phyloP scores from a whole-genome alignment of 1,284 basidiomycete genomes.

The Rhodotorula sp. region DNA sequence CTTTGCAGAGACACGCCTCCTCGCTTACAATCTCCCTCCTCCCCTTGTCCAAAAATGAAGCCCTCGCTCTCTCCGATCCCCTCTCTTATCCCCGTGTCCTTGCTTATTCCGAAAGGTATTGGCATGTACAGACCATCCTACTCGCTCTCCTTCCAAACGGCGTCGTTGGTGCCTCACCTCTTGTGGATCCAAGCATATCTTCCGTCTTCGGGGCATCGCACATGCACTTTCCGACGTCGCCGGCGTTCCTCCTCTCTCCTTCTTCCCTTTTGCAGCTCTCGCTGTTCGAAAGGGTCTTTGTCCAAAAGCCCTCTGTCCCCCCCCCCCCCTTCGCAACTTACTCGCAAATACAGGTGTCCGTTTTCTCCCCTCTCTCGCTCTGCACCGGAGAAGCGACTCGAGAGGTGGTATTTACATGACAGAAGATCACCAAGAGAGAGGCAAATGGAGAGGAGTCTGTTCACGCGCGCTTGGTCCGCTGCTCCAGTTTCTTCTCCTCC shows the following conservation, averaged over 20 bases:
- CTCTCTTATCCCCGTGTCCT: neutral
- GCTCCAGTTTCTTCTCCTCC: slow-evolving; percentile 21
- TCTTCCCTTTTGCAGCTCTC: neutral
- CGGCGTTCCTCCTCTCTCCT: no score
- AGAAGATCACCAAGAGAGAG: no score
- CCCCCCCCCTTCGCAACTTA: neutral
- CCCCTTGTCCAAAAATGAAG: neutral
- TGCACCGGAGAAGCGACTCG: no score
- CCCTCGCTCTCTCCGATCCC: neutral
- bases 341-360: neutral
- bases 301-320: neutral
- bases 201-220: no score
- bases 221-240: no score
- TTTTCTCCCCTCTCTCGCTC: neutral
- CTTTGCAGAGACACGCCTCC: neutral
- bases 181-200: no score
- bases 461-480: neutral
- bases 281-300: neutral
- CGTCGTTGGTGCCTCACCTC: no score
- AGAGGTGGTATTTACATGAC: no score
- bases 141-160: no score
- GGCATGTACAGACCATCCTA: neutral
- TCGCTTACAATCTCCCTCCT: neutral
- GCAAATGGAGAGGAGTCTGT: no score
- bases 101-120: neutral